Conservation (phyloP, 139 green algal genomes). For the Chlamydomonas sp. region DNA sequence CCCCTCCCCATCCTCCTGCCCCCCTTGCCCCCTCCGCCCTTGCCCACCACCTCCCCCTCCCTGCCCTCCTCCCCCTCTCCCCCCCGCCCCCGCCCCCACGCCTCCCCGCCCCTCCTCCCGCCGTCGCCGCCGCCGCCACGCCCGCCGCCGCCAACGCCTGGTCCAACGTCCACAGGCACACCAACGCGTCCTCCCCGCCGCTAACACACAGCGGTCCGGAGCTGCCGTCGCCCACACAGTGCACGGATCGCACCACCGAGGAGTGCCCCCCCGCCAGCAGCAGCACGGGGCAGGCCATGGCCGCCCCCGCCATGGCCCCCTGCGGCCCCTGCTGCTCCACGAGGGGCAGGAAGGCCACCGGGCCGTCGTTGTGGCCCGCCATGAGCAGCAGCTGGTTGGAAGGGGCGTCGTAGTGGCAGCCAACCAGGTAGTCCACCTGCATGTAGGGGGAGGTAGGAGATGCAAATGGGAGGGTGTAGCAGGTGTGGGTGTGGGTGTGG, state of each 20-base stretch:
- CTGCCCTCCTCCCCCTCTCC: background rate
- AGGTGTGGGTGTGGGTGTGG: background rate
- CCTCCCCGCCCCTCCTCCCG: background rate
- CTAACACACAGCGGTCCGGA: constrained; percentile 50
- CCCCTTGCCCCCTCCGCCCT: background rate
- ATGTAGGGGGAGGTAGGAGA: background rate
- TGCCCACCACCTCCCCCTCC: background rate
- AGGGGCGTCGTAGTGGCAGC: constrained; percentile 66
- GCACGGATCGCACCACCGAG: constrained; percentile 69
- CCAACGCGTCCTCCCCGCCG: constrained; percentile 70
- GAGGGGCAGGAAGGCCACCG: constrained; percentile 69
- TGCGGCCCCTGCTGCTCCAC: constrained; percentile 43
- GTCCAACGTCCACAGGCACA: constrained; percentile 61
- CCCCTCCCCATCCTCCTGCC: background rate
- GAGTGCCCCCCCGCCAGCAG: constrained; percentile 63
- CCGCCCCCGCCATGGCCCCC: constrained; percentile 11
- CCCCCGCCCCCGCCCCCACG: no score
- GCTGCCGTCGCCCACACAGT: constrained; percentile 50
- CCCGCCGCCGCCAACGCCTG: background rate
- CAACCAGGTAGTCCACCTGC: constrained; percentile 75
- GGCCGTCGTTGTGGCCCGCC: constrained; percentile 65
- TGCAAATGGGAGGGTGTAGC: background rate
- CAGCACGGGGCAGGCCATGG: constrained; percentile 54
- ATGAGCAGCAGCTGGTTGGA: constrained; percentile 64
- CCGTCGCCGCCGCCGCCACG: background rate